phyloP scores from a whole-genome alignment of 495 filamentous ascomycete species.

The Annulohypoxylon stygium region DNA sequence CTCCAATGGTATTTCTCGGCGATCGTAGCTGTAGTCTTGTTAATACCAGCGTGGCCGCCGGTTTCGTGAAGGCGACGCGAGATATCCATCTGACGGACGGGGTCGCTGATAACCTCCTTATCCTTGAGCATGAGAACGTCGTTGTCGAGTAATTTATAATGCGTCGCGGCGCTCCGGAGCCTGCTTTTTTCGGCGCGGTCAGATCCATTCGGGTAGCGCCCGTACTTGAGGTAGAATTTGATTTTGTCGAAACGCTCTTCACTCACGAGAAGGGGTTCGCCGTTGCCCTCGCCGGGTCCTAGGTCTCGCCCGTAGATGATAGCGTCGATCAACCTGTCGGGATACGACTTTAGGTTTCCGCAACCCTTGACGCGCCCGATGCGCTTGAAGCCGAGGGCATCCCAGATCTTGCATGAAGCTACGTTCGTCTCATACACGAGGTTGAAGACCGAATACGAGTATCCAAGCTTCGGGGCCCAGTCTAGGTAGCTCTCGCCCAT shows the following conservation, averaged over 20 bases:
- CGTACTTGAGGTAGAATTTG: constrained; percentile 93
- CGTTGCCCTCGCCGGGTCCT: constrained; percentile 52
- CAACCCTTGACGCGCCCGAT: constrained; percentile 92
- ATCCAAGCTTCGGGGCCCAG: constrained; percentile 94
- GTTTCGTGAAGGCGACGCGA: constrained; percentile 78
- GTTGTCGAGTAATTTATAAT: constrained; percentile 86
- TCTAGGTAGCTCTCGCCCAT: constrained; percentile 97
- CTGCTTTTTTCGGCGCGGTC: constrained; percentile 97
- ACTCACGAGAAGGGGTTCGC: constrained; percentile 87
- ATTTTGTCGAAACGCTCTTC: constrained; percentile 99
- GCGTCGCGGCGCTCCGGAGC: constrained; percentile 90
- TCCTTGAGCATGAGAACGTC: constrained; percentile 96
- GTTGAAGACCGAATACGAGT: constrained; percentile 97
- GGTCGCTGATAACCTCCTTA: constrained; percentile 95
- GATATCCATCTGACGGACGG: constrained; percentile 91
- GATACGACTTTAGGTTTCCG: constrained; percentile 85
- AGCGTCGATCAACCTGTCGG: constrained; percentile 86
- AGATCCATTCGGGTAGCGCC: constrained; percentile 91
- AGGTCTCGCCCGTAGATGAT: constrained; percentile 97
- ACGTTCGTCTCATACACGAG: constrained; percentile 98
- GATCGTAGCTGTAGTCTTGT: constrained; percentile 96
- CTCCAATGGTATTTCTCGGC: constrained; percentile 97
- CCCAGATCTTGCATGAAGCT: constrained; percentile 95
- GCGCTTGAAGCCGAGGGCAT: constrained; percentile 96
- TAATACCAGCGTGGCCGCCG: constrained; percentile 89